phyloP scores from a whole-genome alignment of 768 basidiomycete genomes.

The Auriscalpium orientale region DNA sequence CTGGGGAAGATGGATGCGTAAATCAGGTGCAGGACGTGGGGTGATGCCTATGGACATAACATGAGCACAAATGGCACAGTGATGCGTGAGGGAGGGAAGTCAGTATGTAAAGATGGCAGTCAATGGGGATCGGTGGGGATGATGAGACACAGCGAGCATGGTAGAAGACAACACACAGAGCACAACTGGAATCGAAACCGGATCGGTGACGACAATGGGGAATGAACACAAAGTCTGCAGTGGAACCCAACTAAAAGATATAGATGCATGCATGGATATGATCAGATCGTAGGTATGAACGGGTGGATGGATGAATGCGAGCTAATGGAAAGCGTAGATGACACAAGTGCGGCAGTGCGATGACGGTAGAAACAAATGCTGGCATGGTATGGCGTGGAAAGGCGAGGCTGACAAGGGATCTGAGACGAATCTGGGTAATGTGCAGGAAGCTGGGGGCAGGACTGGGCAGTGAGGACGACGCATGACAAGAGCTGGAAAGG shows the following conservation, averaged over 20 bases:
- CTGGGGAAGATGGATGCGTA: no score
- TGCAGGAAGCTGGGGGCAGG: neutral
- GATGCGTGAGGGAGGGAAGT: no score
- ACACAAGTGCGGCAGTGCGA: neutral
- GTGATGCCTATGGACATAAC: no score
- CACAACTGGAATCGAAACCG: neutral
- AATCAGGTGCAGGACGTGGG: no score
- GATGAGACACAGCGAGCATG: no score
- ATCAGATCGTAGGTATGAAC: neutral
- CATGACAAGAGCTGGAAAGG: no score
- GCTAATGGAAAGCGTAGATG: neutral
- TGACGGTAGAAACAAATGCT: conserved; percentile 1
- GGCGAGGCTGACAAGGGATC: neutral
- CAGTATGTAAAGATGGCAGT: no score
- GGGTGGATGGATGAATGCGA: neutral
- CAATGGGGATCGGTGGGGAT: no score
- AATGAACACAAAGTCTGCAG: neutral
- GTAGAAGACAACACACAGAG: no score
- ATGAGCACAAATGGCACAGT: no score
- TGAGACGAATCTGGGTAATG: neutral
- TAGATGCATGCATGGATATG: neutral
- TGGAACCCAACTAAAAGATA: neutral
- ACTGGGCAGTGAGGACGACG: no score
- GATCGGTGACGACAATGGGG: neutral
- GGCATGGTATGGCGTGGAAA: neutral